Base-by-base conservation (phyloP, 2,329 filamentous ascomycete genomes). In the Colletotrichum lini region DNA sequence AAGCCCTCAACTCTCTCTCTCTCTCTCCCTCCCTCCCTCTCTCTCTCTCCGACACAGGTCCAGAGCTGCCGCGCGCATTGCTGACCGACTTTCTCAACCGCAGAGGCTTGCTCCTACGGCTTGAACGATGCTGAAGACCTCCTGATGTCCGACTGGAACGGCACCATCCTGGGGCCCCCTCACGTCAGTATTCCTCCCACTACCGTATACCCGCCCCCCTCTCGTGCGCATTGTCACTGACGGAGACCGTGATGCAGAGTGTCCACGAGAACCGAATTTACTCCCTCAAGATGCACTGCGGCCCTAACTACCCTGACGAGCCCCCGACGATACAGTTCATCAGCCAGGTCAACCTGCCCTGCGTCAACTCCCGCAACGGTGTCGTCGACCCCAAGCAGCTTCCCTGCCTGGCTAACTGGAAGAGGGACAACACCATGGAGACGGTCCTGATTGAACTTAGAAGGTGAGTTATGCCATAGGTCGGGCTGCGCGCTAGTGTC, bases 191-290 rank as follows among this genome's bases (percentile, higher is more conserved):
- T 21, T 21, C 13, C 26, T 18, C 18, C 40, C 7, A 16, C 35
- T 13, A 47, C 49, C 12, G 9, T 18, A 2, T 26, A 15, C 65
- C 45, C 26, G 58, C 26, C 23, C 57, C 52, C 42, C 26, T n/a
- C 13, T 38, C 58, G 18, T 38, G 57, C 47, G 44, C 58, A 58
- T 30, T 13, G 15, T 4, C 70, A 50, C 71, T 72, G 53, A 72
- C 71, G 49, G 12, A 2, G 58, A 16, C 50, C 47, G 15, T 50
- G 52, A n/a, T 35, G 30, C 79, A 96, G 94, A 97, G 95, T 83
- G 95, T 92, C 73, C 96, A 98, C 82, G 96, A 99, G 87, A 99
- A 99, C 85, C 93, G 96, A 79, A 99, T 99, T 85, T 99, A 99
- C 88, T 97, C 94, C 76, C 89, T 99, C 78, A 97, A 96, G 84